Evolutionary conservation across 352 stramenopile genomes (phyloP).

Genomic region (Phytophthora macrochlamydospora): DNA sequence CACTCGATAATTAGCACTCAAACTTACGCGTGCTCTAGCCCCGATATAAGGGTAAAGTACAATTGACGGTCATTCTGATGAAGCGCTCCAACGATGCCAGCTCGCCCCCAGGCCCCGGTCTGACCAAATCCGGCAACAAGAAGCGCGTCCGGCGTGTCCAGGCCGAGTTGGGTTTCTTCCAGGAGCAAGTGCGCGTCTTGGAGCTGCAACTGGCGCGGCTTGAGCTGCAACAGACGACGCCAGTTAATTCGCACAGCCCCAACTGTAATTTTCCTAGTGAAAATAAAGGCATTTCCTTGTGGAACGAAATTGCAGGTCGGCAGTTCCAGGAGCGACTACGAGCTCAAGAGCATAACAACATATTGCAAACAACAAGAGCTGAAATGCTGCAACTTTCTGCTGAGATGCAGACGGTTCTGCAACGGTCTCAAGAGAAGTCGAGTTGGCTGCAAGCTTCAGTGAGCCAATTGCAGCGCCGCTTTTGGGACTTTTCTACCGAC

Average conservation of each 20-base stretch:
- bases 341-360: not conserved
- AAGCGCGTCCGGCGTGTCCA: not conserved
- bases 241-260: too few relatives aligned
- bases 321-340: slow-evolving; percentile 3
- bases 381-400: not conserved
- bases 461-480: not conserved
- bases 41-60: too few relatives aligned
- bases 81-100: not conserved
- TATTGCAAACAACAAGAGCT: not conserved
- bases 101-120: not conserved
- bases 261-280: too few relatives aligned
- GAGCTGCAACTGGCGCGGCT: not conserved
- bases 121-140: not conserved
- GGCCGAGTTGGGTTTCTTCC: not conserved
- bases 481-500: not conserved
- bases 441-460: not conserved
- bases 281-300: not conserved
- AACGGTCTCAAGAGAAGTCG: not conserved
- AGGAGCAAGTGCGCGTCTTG: not conserved
- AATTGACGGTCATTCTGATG: not conserved
- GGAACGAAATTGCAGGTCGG: not conserved
- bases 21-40: too few relatives aligned
- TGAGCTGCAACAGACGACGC: not conserved
- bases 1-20: too few relatives aligned
- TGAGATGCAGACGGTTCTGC: not conserved